Evolutionary conservation across 2,329 filamentous ascomycete species (phyloP).

Genomic region (Stenocarpella maydis): DNA sequence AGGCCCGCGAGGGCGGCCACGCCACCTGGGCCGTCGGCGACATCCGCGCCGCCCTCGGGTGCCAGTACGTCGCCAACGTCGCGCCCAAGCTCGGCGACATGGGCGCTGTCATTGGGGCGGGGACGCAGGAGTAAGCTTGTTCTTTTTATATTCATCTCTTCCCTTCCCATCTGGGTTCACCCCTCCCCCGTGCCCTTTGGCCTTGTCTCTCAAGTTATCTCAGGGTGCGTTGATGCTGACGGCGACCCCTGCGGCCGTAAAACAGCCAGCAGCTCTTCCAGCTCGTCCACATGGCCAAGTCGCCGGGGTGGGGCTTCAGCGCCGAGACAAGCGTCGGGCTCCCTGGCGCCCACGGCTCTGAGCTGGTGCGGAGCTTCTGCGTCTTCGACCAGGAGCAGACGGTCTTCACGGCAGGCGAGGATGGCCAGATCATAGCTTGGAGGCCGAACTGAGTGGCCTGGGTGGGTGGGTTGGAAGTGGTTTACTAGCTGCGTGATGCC

Average conservation of each 20-base stretch:
- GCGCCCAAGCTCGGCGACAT: slow-evolving; percentile 64
- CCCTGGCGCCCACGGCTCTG: slow-evolving; percentile 68
- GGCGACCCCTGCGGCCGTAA: background rate
- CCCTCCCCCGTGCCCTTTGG: slow-evolving; percentile 35
- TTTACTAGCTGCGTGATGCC: background rate
- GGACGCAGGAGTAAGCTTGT: slow-evolving; percentile 69
- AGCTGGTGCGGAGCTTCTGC: slow-evolving; percentile 70
- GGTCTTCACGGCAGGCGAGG: slow-evolving; percentile 67
- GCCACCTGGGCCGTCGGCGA: slow-evolving; percentile 71
- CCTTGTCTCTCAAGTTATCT: background rate
- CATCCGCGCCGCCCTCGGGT: slow-evolving; percentile 68
- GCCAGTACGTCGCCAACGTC: slow-evolving; percentile 78
- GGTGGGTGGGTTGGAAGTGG: background rate
- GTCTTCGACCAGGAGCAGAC: slow-evolving; percentile 68
- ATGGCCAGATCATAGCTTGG: slow-evolving; percentile 67
- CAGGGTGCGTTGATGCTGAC: slow-evolving; percentile 6
- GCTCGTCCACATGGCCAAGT: slow-evolving; percentile 65
- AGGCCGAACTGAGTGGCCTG: slow-evolving; percentile 43
- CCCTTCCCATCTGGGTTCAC: too few relatives aligned
- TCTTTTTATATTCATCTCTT: slow-evolving; percentile 30
- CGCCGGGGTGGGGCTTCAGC: slow-evolving; percentile 62
- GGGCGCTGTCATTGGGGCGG: slow-evolving; percentile 69
- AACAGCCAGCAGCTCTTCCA: slow-evolving; percentile 64
- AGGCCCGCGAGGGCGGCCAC: slow-evolving; percentile 66
- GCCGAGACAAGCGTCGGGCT: slow-evolving; percentile 65